Conservation (phyloP, 345 rosid species). For the Dovyalis caffra region DNA sequence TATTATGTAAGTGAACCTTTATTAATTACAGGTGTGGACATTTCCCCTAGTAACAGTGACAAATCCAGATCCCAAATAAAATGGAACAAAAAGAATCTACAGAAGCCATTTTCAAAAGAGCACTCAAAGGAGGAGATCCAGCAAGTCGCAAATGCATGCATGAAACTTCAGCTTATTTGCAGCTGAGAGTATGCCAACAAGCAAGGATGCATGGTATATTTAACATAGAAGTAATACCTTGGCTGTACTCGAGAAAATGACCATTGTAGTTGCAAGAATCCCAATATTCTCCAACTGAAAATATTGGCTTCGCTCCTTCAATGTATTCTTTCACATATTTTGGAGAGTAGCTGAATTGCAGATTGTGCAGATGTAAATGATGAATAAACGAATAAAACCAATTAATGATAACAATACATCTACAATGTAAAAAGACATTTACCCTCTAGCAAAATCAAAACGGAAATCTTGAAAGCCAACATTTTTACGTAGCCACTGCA, state of each 20-base stretch:
- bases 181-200: too few relatives aligned
- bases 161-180: too few relatives aligned
- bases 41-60: neutral
- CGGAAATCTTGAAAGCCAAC: conserved; percentile 90
- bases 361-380: conserved; percentile 9
- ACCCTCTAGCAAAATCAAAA: conserved; percentile 92
- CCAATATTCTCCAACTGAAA: conserved; percentile 92
- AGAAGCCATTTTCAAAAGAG: too few relatives aligned
- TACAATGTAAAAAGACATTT: conserved; percentile 15
- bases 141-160: too few relatives aligned
- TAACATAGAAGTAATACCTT: conserved; percentile 57
- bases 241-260: conserved; percentile 64
- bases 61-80: neutral
- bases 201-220: neutral
- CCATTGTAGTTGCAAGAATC: conserved; percentile 80
- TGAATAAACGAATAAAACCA: neutral
- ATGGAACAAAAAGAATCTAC: too few relatives aligned
- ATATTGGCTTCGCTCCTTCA: conserved; percentile 76
- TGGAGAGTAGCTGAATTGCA: conserved; percentile 59
- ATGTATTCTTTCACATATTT: conserved; percentile 80
- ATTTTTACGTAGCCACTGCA: conserved; percentile 61
- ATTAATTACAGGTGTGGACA: neutral
- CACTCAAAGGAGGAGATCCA: too few relatives aligned
- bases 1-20: too few relatives aligned
- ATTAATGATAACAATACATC: neutral